phyloP scores from a whole-genome alignment of 139 green algal species.

The Tetradesmus obliquus region DNA sequence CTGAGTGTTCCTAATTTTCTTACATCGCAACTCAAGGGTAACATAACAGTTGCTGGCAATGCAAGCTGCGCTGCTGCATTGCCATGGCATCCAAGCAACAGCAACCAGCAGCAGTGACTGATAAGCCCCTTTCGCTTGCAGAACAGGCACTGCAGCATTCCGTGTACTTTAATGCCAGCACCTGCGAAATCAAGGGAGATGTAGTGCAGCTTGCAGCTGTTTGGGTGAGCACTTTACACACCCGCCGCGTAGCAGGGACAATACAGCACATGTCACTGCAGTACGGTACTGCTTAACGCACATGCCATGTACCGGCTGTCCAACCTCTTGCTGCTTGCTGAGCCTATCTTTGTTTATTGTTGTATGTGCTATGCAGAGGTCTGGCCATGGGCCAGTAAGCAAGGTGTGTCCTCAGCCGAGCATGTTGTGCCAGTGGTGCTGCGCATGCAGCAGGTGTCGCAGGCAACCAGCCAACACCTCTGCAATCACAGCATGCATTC shows the following conservation, averaged over 20 bases:
- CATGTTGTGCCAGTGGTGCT: neutral
- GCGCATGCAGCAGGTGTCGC: neutral
- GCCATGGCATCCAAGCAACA: neutral
- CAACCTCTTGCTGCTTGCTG: neutral
- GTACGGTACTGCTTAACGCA: neutral
- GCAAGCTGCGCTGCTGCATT: neutral
- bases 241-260: neutral
- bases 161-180: neutral
- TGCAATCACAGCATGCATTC: too few species aligned
- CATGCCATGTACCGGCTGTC: neutral
- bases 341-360: neutral
- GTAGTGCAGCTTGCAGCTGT: neutral
- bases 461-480: too few species aligned
- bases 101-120: neutral
- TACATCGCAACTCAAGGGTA: too few species aligned
- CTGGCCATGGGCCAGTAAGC: slow-evolving; percentile 3
- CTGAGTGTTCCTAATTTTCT: too few species aligned
- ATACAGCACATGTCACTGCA: neutral
- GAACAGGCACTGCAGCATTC: neutral
- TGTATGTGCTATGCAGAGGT: neutral
- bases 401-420: slow-evolving; percentile 4
- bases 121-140: neutral
- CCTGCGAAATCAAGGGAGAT: slow-evolving; percentile 18
- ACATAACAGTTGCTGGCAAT: neutral
- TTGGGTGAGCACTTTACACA: neutral